Evolutionary conservation across 163 green algal species (phyloP), one percentile per base, ranked within the genome.

Genomic region (Chlamydomonas reinhardtii): DNA sequence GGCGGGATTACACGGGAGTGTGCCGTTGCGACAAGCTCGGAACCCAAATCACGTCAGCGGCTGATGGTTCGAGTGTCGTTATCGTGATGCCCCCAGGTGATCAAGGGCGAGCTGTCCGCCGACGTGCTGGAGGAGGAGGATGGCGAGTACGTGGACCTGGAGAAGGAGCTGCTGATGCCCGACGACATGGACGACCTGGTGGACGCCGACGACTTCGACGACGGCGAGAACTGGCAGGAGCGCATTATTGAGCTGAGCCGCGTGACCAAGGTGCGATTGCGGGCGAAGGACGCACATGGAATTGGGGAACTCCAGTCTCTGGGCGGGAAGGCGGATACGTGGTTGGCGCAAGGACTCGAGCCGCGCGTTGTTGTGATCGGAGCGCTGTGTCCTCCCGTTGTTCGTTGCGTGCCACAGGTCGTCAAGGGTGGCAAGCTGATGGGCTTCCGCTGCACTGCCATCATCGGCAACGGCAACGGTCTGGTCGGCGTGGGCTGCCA

Each of bases 341-440:
- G n/a, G n/a, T n/a, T n/a, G n/a, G n/a, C n/a, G n/a, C n/a, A n/a
- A n/a, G n/a, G n/a, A n/a, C n/a, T n/a, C n/a, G n/a, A n/a, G n/a
- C n/a, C n/a, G n/a, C n/a, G n/a, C 19, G 48, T 56, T 12, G 48
- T 14, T 14, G 48, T 56, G 48, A 2, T 56, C 59, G 8, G 59
- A 65, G 29, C 20, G 32, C 71, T 65, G 29, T 32, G 48, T 31
- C 32, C 73, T 80, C 15, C 22, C 20, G 2, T 32, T 48, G 3
- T 19, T n/a, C 29, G 32, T 2, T 52, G 4, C 19, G 14, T 48
- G 16, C 20, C 25, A 64, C 56, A 97, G 89, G 97, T 99, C n/a
- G 95, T 98, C 22, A 99, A 99, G 94, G 97, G 97, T 76, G 97
- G 97, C 88, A 99, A 99, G 92, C 93, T 98, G 90, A 96, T 99